Conservation (phyloP, 2,329 filamentous ascomycete species). For the Curvularia sp. region DNA sequence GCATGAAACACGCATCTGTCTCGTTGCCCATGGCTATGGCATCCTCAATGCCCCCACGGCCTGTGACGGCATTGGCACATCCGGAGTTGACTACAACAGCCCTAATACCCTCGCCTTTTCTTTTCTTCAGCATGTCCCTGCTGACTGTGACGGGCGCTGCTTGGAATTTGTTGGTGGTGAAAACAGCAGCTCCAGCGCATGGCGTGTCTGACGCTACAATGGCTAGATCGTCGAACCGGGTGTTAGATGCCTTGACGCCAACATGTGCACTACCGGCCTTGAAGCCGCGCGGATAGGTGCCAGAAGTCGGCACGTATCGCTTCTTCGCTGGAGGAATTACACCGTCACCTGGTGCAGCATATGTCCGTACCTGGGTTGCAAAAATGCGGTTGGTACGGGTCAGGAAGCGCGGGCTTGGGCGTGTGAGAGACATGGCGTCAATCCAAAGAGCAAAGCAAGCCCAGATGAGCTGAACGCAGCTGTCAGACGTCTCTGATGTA, state of each 20-base stretch:
- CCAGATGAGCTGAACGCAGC: conserved; percentile 5
- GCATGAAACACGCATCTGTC: conserved; percentile 70
- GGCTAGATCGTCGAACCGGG: conserved; percentile 86
- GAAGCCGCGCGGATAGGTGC: conserved; percentile 91
- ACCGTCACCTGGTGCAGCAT: conserved; percentile 66
- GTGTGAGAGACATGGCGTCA: conserved; percentile 42
- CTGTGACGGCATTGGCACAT: conserved; percentile 96
- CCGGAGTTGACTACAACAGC: conserved; percentile 93
- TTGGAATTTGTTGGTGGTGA: conserved; percentile 98
- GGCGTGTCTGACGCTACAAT: conserved; percentile 85
- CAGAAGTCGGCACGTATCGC: conserved; percentile 85
- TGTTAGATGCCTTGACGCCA: conserved; percentile 93
- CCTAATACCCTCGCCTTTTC: conserved; percentile 72
- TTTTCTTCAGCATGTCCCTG: conserved; percentile 71
- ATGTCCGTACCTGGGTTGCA: conserved; percentile 56
- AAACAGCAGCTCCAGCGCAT: conserved; percentile 87
- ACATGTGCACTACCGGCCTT: conserved; percentile 84
- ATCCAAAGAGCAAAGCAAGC: neutral
- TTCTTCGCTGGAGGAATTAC: conserved; percentile 78
- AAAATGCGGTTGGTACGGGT: conserved; percentile 35
- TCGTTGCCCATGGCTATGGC: conserved; percentile 81
- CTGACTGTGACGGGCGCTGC: conserved; percentile 92
- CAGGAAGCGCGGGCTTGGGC: conserved; percentile 38
- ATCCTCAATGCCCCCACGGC: conserved; percentile 86
- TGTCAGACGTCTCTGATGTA: conserved; percentile 11